phyloP scores from a whole-genome alignment of 2,329 filamentous ascomycete genomes.

The Aschersonia sp. region DNA sequence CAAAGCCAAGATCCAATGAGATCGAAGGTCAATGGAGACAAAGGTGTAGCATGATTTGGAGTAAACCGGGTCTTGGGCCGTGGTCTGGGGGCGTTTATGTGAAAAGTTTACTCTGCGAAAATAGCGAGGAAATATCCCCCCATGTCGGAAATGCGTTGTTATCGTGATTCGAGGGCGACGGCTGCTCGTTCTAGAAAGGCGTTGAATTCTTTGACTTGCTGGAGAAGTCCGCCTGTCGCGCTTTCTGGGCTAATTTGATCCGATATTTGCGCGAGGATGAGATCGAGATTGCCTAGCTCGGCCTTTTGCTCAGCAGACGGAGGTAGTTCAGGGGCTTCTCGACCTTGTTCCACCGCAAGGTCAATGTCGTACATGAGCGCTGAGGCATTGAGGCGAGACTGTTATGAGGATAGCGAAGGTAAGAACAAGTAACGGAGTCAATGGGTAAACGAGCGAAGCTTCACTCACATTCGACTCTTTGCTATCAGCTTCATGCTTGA shows the following conservation, averaged over 20 bases:
- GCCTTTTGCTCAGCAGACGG: constrained; percentile 30
- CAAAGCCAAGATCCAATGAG: constrained; percentile 51
- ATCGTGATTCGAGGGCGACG: constrained; percentile 34
- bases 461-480: constrained; percentile 33
- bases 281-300: constrained; percentile 41
- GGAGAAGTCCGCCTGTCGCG: constrained; percentile 35
- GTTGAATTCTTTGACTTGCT: constrained; percentile 46
- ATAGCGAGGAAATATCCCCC: neutral
- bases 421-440: neutral
- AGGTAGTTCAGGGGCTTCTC: constrained; percentile 30
- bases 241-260: constrained; percentile 36
- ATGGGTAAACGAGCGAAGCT: no score
- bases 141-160: constrained; percentile 7
- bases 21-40: no score
- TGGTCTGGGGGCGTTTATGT: no score
- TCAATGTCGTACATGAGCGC: constrained; percentile 47
- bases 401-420: neutral
- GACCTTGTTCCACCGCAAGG: constrained; percentile 35
- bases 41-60: no score
- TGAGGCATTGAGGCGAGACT: constrained; percentile 38
- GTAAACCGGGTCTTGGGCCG: no score
- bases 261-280: constrained; percentile 38
- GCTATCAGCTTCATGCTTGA: constrained; percentile 40
- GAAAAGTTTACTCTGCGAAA: no score
- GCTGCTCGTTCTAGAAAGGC: constrained; percentile 47